A percentile compares a stretch with the other conserved stretches of the same genome.
Conservation (phyloP, 345 rosid species). For the Eutrema heterophyllum region DNA sequence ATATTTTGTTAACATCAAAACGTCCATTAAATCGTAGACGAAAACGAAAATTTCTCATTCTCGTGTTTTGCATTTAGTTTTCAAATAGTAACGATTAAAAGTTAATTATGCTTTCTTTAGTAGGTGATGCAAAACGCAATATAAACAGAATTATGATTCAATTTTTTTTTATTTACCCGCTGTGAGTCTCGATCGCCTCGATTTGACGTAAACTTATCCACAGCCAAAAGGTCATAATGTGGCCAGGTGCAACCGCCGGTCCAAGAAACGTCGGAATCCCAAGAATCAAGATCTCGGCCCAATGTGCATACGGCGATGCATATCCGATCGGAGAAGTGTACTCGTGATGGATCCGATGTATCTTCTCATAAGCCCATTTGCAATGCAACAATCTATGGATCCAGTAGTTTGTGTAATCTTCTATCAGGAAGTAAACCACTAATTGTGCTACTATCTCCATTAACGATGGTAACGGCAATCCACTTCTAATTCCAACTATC, state of each 20-base stretch:
- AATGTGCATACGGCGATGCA: slow-evolving; percentile 80
- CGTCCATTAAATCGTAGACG: no score
- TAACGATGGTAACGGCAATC: slow-evolving; percentile 66
- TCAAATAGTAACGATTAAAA: not conserved
- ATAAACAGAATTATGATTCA: not conserved
- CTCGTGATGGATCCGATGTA: slow-evolving; percentile 73
- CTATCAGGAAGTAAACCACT: slow-evolving; percentile 65
- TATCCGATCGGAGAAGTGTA: slow-evolving; percentile 63
- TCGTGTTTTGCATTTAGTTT: not conserved
- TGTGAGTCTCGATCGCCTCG: slow-evolving; percentile 78
- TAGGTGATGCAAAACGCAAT: not conserved
- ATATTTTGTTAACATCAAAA: no score
- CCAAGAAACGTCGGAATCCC: slow-evolving; percentile 85
- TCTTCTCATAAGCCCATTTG: slow-evolving; percentile 73
- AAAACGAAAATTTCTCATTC: not conserved
- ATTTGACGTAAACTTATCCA: slow-evolving; percentile 77
- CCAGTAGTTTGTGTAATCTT: slow-evolving; percentile 84
- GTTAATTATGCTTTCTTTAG: not conserved
- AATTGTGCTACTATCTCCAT: slow-evolving; percentile 64
- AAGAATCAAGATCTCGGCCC: slow-evolving; percentile 72
- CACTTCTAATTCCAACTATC: slow-evolving; percentile 59
- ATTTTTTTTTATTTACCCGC: slow-evolving; percentile 47
- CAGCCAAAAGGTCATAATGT: slow-evolving; percentile 67
- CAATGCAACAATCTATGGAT: slow-evolving; percentile 61
- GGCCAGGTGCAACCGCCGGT: slow-evolving; percentile 77